phyloP scores from a whole-genome alignment of 2,329 filamentous ascomycete genomes.

The Chaetomiaceae sp. region DNA sequence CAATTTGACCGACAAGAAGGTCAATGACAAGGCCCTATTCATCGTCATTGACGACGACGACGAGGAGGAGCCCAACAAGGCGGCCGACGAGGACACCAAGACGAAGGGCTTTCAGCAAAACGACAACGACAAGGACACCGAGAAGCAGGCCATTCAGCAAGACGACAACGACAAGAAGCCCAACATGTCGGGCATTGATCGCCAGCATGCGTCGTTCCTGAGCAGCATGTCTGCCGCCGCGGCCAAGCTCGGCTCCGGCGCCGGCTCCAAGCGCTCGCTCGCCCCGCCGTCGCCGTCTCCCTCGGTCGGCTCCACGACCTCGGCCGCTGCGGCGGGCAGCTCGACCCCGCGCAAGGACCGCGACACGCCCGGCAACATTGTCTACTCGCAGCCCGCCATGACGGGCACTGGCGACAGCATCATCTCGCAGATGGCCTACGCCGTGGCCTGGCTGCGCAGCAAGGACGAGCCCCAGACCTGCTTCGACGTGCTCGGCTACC shows the following conservation, averaged over 20 bases:
- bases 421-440: conserved; percentile 83
- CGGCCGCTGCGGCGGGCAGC: conserved; percentile 53
- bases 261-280: conserved; percentile 39
- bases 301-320: conserved; percentile 48
- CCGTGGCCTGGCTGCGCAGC: conserved; percentile 75
- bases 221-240: conserved; percentile 60
- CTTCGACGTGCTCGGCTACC: conserved; percentile 72
- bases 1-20: background rate
- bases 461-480: conserved; percentile 68
- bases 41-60: background rate
- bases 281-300: conserved; percentile 61
- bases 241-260: conserved; percentile 53
- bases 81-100: background rate
- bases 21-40: background rate
- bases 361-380: conserved; percentile 39
- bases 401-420: conserved; percentile 74
- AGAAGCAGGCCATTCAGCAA: background rate
- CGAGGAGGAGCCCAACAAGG: background rate
- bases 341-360: conserved; percentile 62
- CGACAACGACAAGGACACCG: background rate
- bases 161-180: background rate
- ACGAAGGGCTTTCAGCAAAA: no score
- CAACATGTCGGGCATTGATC: conserved; percentile 58
- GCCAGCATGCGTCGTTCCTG: conserved; percentile 59
- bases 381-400: conserved; percentile 73